Evolutionary conservation across 331 rosid species (phyloP), one percentile per base, ranked within the genome.

Genomic region (Rosa hybrid): DNA sequence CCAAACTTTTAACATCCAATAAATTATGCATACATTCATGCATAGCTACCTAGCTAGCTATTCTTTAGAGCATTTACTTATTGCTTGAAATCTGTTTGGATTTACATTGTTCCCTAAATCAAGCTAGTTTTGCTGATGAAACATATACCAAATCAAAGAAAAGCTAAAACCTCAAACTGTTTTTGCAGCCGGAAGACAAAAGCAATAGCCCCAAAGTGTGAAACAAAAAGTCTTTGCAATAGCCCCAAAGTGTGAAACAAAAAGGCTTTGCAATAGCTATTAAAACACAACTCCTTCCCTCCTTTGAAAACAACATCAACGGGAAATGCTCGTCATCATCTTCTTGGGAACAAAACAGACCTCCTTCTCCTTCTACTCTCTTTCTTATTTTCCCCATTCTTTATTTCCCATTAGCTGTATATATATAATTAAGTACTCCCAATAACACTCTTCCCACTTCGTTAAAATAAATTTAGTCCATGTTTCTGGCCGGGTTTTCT

Each of bases 251-350:
- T 87, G 93, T 88, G 97, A 89, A 90, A 94, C 96, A 88, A 89
- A 90, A 86, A 79, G 80, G 84, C 84, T 82, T 80, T 83, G 39
- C 25, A 74, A 9, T 34, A 54, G 16, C 60, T 27, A 38, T 18
- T 14, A 12, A 34, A 27, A 30, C 10, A 30, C 42, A 1, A 6
- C n/a, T 34, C 23, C 45, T 38, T 2, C 23, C 13, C 83, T 53
- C 82, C 92, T 87, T 87, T 85, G 90, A 87, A 86, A 87, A 88
- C 91, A 90, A 74, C 93, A 85, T 81, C 86, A 88, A 90, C 93
- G 91, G 87, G 87, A 91, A 90, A 85, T 85, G 82, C 92, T 94
- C 93, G 73, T 91, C 87, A 79, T 86, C 98, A 82, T 87, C 98
- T 86, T 89, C 95, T 94, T 90, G 94, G 94, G 92, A 88, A 85